These are phyloP conservation scores for Nicotiana paniculata DNA, from an alignment of 257 asterid species.

Conservation along the genomic window DNA sequence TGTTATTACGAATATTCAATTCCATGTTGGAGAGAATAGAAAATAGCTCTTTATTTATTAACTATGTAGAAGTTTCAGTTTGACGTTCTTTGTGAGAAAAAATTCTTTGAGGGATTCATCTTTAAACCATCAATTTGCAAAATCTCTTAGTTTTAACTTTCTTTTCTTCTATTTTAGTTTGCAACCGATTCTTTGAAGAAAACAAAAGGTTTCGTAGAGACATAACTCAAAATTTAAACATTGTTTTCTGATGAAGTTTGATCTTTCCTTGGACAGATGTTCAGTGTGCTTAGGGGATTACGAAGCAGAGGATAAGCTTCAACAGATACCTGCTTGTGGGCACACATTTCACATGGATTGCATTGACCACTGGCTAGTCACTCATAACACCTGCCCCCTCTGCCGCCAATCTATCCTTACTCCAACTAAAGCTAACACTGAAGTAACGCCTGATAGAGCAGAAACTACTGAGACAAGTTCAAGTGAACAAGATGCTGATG, in stretches of 20 bases:
- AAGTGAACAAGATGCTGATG: constrained; percentile 8
- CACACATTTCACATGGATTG: constrained; percentile 84
- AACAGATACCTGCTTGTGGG: constrained; percentile 75
- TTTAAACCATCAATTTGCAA: background rate
- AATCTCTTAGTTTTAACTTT: background rate
- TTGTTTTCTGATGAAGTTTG: background rate
- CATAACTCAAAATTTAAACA: background rate
- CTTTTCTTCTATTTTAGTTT: background rate
- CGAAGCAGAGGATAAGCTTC: constrained; percentile 62
- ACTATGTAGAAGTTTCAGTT: background rate
- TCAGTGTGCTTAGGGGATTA: constrained; percentile 83
- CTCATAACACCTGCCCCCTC: constrained; percentile 75
- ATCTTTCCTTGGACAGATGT: constrained; percentile 37
- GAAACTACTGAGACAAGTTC: constrained; percentile 13
- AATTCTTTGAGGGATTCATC: no score
- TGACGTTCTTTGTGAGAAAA: background rate
- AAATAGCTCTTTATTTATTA: background rate
- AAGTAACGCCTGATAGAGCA: constrained; percentile 7
- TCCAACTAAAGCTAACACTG: constrained; percentile 22
- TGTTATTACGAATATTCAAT: background rate
- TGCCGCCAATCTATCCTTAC: constrained; percentile 71
- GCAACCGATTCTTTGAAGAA: background rate
- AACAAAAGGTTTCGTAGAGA: background rate
- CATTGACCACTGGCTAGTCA: constrained; percentile 73
- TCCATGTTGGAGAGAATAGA: background rate